Evolutionary conservation across 305 asterid species (phyloP), one percentile per base, ranked within the genome.

Genomic region (Euphrasia arctica): DNA sequence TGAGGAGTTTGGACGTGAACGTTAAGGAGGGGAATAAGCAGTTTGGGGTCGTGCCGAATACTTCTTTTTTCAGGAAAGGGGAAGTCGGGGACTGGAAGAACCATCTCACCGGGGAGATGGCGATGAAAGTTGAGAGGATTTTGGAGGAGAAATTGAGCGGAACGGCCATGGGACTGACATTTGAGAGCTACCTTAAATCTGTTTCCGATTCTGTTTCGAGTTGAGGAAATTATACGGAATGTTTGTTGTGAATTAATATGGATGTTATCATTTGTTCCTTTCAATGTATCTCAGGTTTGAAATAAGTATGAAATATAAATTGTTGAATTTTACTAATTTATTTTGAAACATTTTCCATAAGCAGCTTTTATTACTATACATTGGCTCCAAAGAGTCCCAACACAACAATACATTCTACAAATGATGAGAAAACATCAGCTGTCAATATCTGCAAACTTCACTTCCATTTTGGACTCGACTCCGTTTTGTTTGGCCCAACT

Each of bases 391-490:
- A 27, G 12, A 64, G 48, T 71, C 69, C 65, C 39, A 63, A 43
- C 25, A 45, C 48, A 18, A 18, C 22, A 18, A 18, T 43, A 49
- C 41, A 58, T 52, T 39, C 58, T 48, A 27, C 14, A 29, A 25
- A 58, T 18, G 9, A 31, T 47, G 50, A 27, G 43, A 25, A 48
- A 59, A 55, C 1, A 13, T 12, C 22, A 32, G 3, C 18, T 2
- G 59, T 36, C 13, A 27, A 42, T 22, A 5, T 28, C 10, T 61
- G 36, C 55, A 36, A 58, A 45, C 55, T 31, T 25, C 54, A 39
- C 29, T 64, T 32, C 78, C 74, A 8, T 64, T 74, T 10, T 60
- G 39, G 43, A 63, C 48, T 50, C 25, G 67, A 41, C 72, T 63
- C 61, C 60, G 60, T 54, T 54, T 15, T 63, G 42, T 75, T 63